phyloP scores from a whole-genome alignment of 1,139 yeast genomes.

The Casaregolazyma lundiana region DNA sequence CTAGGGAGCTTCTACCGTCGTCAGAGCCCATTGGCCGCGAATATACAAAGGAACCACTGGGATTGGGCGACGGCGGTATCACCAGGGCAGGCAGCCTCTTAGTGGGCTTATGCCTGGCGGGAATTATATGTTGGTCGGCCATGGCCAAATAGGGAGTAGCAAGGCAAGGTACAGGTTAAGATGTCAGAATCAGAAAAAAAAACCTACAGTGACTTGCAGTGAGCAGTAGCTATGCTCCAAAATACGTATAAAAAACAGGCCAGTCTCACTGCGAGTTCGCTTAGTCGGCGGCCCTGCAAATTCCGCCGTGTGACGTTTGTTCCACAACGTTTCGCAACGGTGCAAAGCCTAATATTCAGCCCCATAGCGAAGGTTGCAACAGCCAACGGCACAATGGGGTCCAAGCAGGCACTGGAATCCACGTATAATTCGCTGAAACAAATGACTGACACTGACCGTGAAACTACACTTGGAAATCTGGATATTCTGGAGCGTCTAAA shows the following conservation, averaged over 20 bases:
- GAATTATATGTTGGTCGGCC: conserved; percentile 34
- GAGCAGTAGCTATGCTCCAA: too few species aligned
- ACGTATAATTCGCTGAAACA: conserved; percentile 21
- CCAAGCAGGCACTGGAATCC: conserved; percentile 14
- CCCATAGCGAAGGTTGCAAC: too few species aligned
- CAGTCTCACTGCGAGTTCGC: too few species aligned
- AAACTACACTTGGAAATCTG: conserved; percentile 28
- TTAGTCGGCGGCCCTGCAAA: too few species aligned
- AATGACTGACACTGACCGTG: conserved; percentile 33
- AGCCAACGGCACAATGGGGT: too few species aligned
- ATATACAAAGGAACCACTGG: conserved; percentile 11
- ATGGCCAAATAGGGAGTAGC: conserved; percentile 15
- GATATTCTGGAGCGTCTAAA: conserved; percentile 34
- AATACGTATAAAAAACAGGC: too few species aligned
- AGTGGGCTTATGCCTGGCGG: conserved; percentile 29
- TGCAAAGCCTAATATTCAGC: too few species aligned
- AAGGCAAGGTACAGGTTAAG: too few species aligned
- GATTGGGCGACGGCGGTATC: conserved; percentile 23
- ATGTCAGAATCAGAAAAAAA: too few species aligned
- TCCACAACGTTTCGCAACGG: too few species aligned
- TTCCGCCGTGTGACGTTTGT: too few species aligned
- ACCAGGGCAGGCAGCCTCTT: conserved; percentile 33
- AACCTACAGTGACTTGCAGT: too few species aligned
- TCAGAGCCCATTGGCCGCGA: conserved; percentile 7
- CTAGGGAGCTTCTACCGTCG: conserved; percentile 8